Evolutionary conservation across 495 filamentous ascomycete species (phyloP).

Genomic region (Podospora pseudocomata): DNA sequence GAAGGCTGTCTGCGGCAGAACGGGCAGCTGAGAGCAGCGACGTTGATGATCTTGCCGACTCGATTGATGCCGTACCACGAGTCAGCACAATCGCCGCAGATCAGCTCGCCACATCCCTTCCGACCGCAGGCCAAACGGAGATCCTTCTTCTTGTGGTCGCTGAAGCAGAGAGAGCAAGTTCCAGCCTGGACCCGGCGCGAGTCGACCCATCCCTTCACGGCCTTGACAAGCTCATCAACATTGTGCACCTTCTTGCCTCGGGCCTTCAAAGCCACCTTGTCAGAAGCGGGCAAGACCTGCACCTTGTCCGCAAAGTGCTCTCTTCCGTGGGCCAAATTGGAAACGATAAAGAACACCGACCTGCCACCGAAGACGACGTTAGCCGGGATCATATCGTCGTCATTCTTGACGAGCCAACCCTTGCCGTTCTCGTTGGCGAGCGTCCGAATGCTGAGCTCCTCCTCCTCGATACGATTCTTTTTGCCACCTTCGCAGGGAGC

Average conservation of each 20-base stretch:
- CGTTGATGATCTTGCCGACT: constrained; percentile 38
- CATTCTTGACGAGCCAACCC: constrained; percentile 40
- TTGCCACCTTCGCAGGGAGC: constrained; percentile 31
- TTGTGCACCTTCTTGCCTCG: constrained; percentile 44
- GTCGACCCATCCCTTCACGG: constrained; percentile 34
- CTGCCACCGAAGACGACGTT: constrained; percentile 33
- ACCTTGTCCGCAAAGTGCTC: constrained; percentile 34
- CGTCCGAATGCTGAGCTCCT: constrained; percentile 31
- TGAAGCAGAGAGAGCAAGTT: constrained; percentile 44
- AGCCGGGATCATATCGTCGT: constrained; percentile 25
- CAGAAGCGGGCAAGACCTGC: constrained; percentile 31
- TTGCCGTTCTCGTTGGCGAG: constrained; percentile 36
- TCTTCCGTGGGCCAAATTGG: constrained; percentile 22
- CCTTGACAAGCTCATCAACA: constrained; percentile 25
- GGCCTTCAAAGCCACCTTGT: constrained; percentile 20
- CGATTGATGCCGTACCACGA: constrained; percentile 32
- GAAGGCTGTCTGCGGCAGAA: constrained; percentile 42
- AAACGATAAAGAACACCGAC: constrained; percentile 39
- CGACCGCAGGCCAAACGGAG: constrained; percentile 25
- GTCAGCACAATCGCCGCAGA: constrained; percentile 22
- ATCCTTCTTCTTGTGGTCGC: constrained; percentile 23
- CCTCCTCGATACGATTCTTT: constrained; percentile 29
- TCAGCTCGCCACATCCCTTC: constrained; percentile 19
- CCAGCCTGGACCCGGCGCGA: constrained; percentile 31
- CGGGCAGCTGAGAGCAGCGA: constrained; percentile 40